These are phyloP conservation scores for Taphrina wiesneri DNA, from an alignment of 1,139 yeast genomes.

Conservation along the genomic window DNA sequence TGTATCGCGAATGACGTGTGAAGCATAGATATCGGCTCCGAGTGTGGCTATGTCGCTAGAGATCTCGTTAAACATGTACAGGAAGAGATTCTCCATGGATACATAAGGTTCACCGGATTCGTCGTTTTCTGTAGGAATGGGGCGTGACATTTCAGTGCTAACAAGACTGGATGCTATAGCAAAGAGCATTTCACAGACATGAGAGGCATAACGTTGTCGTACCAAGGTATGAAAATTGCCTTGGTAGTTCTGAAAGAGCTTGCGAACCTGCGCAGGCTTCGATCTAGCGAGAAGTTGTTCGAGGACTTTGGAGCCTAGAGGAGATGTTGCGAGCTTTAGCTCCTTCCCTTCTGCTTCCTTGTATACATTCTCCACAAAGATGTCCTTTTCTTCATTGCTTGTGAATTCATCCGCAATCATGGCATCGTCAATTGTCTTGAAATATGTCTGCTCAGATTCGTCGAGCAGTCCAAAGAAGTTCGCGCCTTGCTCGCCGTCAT, in stretches of 20 bases:
- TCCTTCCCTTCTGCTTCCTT: constrained; percentile 83
- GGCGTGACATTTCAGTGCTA: constrained; percentile 49
- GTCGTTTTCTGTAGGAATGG: constrained; percentile 44
- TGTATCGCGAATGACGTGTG: constrained; percentile 31
- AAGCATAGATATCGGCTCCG: constrained; percentile 30
- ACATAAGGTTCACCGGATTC: constrained; percentile 45
- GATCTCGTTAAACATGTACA: constrained; percentile 36
- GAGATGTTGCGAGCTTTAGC: constrained; percentile 87
- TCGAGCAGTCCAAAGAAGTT: constrained; percentile 35
- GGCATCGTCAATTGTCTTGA: constrained; percentile 35
- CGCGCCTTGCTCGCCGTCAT: constrained; percentile 1
- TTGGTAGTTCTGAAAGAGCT: constrained; percentile 63
- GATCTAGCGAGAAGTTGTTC: constrained; percentile 79
- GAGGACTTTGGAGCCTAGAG: constrained; percentile 87
- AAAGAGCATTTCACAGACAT: constrained; percentile 82
- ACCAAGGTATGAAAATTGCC: constrained; percentile 72
- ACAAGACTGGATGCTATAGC: constrained; percentile 73
- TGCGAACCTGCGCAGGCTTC: constrained; percentile 63
- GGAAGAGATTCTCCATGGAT: constrained; percentile 37
- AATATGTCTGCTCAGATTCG: constrained; percentile 36
- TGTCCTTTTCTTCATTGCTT: constrained; percentile 24
- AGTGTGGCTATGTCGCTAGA: constrained; percentile 20
- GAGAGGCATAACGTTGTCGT: constrained; percentile 89
- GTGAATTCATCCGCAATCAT: constrained; percentile 32
- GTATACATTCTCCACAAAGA: constrained; percentile 35